Base-by-base conservation (phyloP, 129 eudicot species). In the Deinandra increscens region DNA sequence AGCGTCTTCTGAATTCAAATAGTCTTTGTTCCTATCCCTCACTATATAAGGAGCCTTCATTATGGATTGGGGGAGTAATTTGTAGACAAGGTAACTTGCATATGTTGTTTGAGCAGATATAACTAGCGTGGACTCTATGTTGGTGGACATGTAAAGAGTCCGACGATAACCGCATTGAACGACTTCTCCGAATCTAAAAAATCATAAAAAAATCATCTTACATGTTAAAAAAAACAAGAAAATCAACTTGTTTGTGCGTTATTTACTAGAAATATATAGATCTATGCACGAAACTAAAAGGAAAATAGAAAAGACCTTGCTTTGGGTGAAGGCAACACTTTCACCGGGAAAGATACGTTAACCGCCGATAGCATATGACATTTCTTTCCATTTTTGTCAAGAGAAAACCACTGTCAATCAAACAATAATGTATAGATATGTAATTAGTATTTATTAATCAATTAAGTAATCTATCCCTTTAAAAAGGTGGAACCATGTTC, bases 381-480 rank as follows among this genome's bases (percentile, higher is more conserved):
- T 34, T 49, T 73, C 78, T 73, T 73, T 33, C 45, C 78, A 49
- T 64, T 73, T 13, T 50, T 37, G 18, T 39, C 64, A 22, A 62
- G 34, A 36, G 20, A 73, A 31, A 48, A 73, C 53, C 70, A 73
- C 71, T 73, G n/a, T 2, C 37, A 33, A 13, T 20, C 4, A 50
- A 63, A 14, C n/a, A 45, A 44, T 4, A 23, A 26, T 12, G 2
- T 14, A 34, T n/a, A 60, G 3, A 15, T 23, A 4, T 33, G 69
- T 14, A 61, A 39, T 39, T 9, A 61, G 69, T 46, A 34, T 14
- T 45, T 62, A 18, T 11, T 26, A 23, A 26, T 17, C 62, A 55
- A 9, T 19, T 31, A 7, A 8, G 1, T 4, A 62, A 38, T 8
- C 0, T 15, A 12, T 13, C 50, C 37, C 11, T 15, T 49, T n/a